A percentile compares a stretch with the other conserved stretches of the same genome.
Evolutionary conservation across 2,329 filamentous ascomycete genomes (phyloP).

Genomic region (Aspergillus eucalypticola): DNA sequence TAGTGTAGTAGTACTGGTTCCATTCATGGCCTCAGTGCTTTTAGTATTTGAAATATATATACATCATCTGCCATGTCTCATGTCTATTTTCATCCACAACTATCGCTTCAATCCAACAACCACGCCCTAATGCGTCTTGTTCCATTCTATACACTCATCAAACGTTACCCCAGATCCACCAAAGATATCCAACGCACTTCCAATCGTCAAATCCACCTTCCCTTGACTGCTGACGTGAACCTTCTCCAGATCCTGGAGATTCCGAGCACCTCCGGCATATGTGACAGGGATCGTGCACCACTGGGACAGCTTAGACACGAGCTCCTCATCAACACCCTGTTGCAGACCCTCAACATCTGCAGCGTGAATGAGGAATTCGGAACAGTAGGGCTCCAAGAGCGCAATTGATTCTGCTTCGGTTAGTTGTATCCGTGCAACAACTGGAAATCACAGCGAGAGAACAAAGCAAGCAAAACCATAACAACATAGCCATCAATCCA

Average conservation of each 20-base stretch:
- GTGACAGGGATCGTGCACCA: conserved; percentile 95
- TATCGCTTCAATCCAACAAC: not conserved
- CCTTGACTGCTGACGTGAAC: conserved; percentile 78
- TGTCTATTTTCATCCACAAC: too few relatives aligned
- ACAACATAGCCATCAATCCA: not conserved
- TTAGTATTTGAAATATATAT: not conserved
- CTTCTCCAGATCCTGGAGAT: conserved; percentile 75
- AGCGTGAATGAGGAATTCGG: conserved; percentile 94
- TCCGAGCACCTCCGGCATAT: conserved; percentile 90
- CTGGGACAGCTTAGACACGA: conserved; percentile 72
- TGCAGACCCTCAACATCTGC: conserved; percentile 96
- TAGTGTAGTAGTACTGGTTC: not conserved
- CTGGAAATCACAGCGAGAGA: not conserved
- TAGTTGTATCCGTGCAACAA: conserved; percentile 1
- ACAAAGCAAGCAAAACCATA: not conserved
- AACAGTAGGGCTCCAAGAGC: conserved; percentile 84
- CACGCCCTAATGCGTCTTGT: conserved; percentile 48
- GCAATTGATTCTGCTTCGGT: conserved; percentile 69
- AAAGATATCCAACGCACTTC: conserved; percentile 94
- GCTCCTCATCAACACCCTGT: conserved; percentile 80
- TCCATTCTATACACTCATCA: conserved; percentile 88
- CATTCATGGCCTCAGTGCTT: not conserved
- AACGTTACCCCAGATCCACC: conserved; percentile 84
- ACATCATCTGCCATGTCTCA: not conserved
- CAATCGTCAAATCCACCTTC: conserved; percentile 90